Percentiles rank a stretch among this genome's conserved stretches.
phyloP scores from a whole-genome alignment of 2,329 filamentous ascomycete species.

The Fusarium udum region DNA sequence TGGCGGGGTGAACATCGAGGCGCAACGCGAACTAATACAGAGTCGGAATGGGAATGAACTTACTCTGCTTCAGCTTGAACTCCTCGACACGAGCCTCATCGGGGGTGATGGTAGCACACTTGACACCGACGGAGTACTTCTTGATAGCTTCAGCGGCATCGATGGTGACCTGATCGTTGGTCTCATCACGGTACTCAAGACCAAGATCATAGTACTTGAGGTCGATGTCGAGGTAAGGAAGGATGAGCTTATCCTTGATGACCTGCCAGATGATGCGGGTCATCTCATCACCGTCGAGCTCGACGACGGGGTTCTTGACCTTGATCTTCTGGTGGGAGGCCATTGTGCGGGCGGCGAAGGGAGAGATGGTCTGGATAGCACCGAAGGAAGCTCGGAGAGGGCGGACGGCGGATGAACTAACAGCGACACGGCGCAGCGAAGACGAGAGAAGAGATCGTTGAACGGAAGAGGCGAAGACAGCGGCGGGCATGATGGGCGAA shows the following conservation, averaged over 20 bases:
- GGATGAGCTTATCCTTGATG: slow-evolving; percentile 99
- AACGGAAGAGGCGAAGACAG: slow-evolving; percentile 42
- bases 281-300: slow-evolving; percentile 96
- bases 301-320: slow-evolving; percentile 98
- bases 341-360: slow-evolving; percentile 73
- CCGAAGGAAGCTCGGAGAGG: slow-evolving; percentile 58
- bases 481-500: slow-evolving; percentile 44
- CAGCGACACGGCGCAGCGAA: slow-evolving; percentile 44
- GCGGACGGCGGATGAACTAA: slow-evolving; percentile 41
- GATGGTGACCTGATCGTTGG: slow-evolving; percentile 93
- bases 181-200: slow-evolving; percentile 93
- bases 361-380: slow-evolving; percentile 57
- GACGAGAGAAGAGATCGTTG: slow-evolving; percentile 46
- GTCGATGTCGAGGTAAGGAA: slow-evolving; percentile 95
- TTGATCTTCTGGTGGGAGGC: slow-evolving; percentile 83
- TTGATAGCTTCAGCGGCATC: slow-evolving; percentile 98
- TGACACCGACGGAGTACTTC: slow-evolving; percentile 98
- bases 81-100: slow-evolving; percentile 97
- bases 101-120: slow-evolving; percentile 98
- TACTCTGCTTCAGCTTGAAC: slow-evolving; percentile 98
- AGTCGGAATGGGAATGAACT: slow-evolving; percentile 48
- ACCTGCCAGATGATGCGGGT: slow-evolving; percentile 98
- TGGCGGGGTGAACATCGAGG: slow-evolving; percentile 32
- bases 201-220: slow-evolving; percentile 98
- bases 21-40: slow-evolving; percentile 18